A percentile compares a stretch with the other conserved stretches of the same genome.
Evolutionary conservation across 1,284 basidiomycete genomes (phyloP).

Genomic region (Marasmius tenuissimus): DNA sequence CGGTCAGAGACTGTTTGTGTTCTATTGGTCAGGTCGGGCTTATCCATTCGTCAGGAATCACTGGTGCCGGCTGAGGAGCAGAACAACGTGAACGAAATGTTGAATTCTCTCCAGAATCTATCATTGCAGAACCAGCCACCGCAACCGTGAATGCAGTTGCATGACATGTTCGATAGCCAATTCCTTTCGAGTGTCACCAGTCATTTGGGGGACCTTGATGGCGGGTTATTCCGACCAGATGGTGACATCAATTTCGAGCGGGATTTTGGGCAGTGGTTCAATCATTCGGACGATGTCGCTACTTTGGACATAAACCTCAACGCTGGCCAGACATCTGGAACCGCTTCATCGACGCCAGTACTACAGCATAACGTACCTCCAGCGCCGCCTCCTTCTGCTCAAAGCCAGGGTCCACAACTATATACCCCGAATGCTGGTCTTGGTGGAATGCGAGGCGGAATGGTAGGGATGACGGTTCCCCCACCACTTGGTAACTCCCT

Average conservation of each 20-base stretch:
- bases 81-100: too few species aligned
- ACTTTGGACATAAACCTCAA: too few species aligned
- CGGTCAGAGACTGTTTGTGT: too few species aligned
- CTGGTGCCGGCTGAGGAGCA: too few species aligned
- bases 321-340: conserved; percentile 24
- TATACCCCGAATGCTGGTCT: neutral
- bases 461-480: conserved; percentile 3
- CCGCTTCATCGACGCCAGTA: conserved; percentile 50
- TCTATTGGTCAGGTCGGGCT: too few species aligned
- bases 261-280: conserved; percentile 72
- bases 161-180: conserved; percentile 35
- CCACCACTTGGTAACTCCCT: neutral
- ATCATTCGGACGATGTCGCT: conserved; percentile 51
- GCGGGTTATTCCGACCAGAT: conserved; percentile 40
- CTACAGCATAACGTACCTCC: conserved; percentile 10
- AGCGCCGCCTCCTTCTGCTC: neutral
- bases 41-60: too few species aligned
- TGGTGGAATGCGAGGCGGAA: neutral
- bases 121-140: neutral
- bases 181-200: conserved; percentile 41
- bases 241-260: conserved; percentile 61
- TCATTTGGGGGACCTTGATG: conserved; percentile 44
- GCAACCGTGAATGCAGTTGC: conserved; percentile 18
- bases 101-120: neutral
- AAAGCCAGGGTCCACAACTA: conserved; percentile 15